Percentiles rank a stretch among this genome's conserved stretches.
These are phyloP conservation scores for Cinnamomum chago DNA, from an alignment of 164 flowering plant species.

Conservation along the genomic window DNA sequence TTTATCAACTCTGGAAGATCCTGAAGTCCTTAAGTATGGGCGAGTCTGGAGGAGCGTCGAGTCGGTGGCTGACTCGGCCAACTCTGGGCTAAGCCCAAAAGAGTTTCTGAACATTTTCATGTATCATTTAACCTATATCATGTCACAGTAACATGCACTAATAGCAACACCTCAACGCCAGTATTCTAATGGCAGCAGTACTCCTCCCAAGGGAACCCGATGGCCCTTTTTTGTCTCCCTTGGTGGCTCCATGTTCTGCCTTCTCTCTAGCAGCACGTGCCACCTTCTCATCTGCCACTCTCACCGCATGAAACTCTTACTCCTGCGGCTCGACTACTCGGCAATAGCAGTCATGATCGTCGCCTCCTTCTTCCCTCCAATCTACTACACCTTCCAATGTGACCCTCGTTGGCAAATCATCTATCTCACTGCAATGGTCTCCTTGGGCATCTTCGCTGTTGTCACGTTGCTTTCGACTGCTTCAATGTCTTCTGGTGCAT, in stretches of 20 bases:
- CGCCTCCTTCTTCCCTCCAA: constrained; percentile 90
- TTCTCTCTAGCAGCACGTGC: constrained; percentile 90
- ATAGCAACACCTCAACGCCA: constrained; percentile 62
- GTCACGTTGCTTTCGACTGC: too few species aligned
- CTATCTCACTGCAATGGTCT: constrained; percentile 75
- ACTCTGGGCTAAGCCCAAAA: too few species aligned
- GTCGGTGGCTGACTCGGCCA: too few species aligned
- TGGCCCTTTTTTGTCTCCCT: constrained; percentile 94
- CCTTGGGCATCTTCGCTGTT: constrained; percentile 41
- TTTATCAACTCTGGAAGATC: too few species aligned
- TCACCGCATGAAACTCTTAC: constrained; percentile 65
- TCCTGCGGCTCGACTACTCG: constrained; percentile 92
- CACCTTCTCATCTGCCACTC: constrained; percentile 94
- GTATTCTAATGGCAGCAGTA: constrained; percentile 14
- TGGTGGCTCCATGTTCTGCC: constrained; percentile 99
- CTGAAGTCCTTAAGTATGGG: too few species aligned
- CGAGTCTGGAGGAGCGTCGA: too few species aligned
- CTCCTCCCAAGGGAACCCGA: constrained; percentile 32
- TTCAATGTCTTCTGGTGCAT: too few species aligned
- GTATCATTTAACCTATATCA: too few species aligned
- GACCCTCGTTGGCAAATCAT: constrained; percentile 80
- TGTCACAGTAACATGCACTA: too few species aligned
- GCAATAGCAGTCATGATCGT: constrained; percentile 96
- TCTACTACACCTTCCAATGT: constrained; percentile 97
- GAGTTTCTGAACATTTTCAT: too few species aligned